Percentiles rank a stretch among this genome's conserved stretches.
phyloP scores from a whole-genome alignment of 164 flowering plant genomes.

The Vitis vinifera region DNA sequence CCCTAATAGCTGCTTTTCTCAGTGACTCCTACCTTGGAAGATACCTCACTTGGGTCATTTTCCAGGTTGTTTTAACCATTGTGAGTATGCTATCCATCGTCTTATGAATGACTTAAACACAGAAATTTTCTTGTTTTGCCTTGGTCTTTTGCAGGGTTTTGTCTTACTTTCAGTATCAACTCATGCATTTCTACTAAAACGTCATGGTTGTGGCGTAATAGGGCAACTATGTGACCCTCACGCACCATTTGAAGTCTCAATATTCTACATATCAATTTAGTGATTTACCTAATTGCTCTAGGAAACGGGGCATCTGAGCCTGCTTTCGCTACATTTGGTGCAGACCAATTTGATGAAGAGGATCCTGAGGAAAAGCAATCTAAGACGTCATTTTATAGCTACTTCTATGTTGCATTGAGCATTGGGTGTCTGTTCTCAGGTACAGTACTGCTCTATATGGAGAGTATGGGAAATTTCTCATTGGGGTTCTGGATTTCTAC shows the following conservation, averaged over 20 bases:
- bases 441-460: constrained; percentile 41
- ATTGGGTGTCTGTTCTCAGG: constrained; percentile 50
- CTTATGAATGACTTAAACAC: too few species aligned
- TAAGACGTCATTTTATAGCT: constrained; percentile 39
- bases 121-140: not conserved
- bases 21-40: constrained; percentile 69
- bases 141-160: constrained; percentile 40
- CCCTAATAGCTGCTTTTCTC: constrained; percentile 56
- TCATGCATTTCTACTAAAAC: constrained; percentile 34
- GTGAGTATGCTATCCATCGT: constrained; percentile 32
- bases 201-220: constrained; percentile 49
- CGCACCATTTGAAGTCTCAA: constrained; percentile 16
- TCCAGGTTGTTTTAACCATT: constrained; percentile 37
- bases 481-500: constrained; percentile 41
- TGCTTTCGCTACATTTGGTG: constrained; percentile 42
- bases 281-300: constrained; percentile 47
- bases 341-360: constrained; percentile 55
- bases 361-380: constrained; percentile 33
- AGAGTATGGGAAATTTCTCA: constrained; percentile 42
- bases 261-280: constrained; percentile 47
- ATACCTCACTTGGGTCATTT: constrained; percentile 47
- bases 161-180: constrained; percentile 35
- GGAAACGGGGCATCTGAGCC: constrained; percentile 55
- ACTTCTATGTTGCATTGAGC: constrained; percentile 50
- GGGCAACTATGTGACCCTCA: constrained; percentile 35